A percentile compares a stretch with the other conserved stretches of the same genome.
Evolutionary conservation across 768 basidiomycete genomes (phyloP).

Genomic region (Leccinum subgranulosum): DNA sequence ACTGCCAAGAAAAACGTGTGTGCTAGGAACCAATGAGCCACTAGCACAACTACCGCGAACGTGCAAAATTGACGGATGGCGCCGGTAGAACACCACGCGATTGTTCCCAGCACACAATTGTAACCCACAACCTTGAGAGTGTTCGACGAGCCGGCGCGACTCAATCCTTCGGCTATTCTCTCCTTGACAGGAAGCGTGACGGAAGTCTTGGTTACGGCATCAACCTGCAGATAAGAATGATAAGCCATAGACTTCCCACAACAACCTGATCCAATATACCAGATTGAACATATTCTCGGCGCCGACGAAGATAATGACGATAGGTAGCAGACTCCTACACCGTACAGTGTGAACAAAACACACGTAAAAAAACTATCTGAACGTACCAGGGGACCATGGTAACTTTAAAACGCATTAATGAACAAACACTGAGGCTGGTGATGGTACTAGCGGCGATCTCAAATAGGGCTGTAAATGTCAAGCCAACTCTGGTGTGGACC

Average conservation of each 20-base stretch:
- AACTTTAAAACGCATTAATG: slow-evolving; percentile 82
- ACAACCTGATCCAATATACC: slow-evolving; percentile 43
- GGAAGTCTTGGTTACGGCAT: slow-evolving; percentile 80
- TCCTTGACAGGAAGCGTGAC: slow-evolving; percentile 88
- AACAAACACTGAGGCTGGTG: slow-evolving; percentile 90
- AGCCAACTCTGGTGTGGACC: slow-evolving; percentile 86
- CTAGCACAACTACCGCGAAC: slow-evolving; percentile 90
- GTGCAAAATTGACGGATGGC: slow-evolving; percentile 90
- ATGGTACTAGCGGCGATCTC: slow-evolving; percentile 92
- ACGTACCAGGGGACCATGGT: slow-evolving; percentile 87
- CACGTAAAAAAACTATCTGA: slow-evolving; percentile 1
- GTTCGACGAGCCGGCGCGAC: slow-evolving; percentile 85
- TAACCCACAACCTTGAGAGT: slow-evolving; percentile 90
- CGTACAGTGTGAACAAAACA: slow-evolving; percentile 8
- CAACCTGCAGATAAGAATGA: slow-evolving; percentile 51
- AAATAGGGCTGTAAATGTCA: slow-evolving; percentile 90
- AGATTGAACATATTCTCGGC: slow-evolving; percentile 97
- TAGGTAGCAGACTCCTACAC: slow-evolving; percentile 79
- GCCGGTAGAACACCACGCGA: slow-evolving; percentile 71
- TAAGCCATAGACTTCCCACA: slow-evolving; percentile 21
- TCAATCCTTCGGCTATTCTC: slow-evolving; percentile 88
- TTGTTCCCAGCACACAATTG: slow-evolving; percentile 72
- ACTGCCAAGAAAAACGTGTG: slow-evolving; percentile 96
- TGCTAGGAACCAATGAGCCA: slow-evolving; percentile 96
- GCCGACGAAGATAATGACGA: slow-evolving; percentile 93